Conservation (phyloP, 2,329 filamentous ascomycete species). For the Hymenotorrendiella dingleyae region DNA sequence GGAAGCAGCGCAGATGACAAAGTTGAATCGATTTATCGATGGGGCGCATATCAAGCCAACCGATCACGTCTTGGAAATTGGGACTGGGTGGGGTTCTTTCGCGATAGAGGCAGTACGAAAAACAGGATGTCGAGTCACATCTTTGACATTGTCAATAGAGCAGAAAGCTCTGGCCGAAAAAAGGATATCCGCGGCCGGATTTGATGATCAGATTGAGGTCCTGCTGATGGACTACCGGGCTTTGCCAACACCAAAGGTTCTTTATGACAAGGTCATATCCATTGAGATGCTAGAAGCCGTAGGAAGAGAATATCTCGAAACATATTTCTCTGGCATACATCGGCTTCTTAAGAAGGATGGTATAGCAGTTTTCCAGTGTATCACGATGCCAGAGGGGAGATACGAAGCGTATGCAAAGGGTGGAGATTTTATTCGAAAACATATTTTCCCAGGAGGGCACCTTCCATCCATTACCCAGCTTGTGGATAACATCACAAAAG, state of each 20-base stretch:
- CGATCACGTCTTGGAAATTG: slow-evolving; percentile 70
- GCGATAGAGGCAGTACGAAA: slow-evolving; percentile 61
- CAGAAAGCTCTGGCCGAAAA: slow-evolving; percentile 64
- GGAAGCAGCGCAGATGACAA: slow-evolving; percentile 61
- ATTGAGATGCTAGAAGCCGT: slow-evolving; percentile 77
- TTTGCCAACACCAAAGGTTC: slow-evolving; percentile 45
- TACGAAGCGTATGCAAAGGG: slow-evolving; percentile 60
- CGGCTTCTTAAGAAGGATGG: slow-evolving; percentile 59
- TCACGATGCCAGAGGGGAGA: slow-evolving; percentile 66
- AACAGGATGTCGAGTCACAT: slow-evolving; percentile 65
- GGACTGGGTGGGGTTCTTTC: slow-evolving; percentile 70
- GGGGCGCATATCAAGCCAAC: slow-evolving; percentile 56
- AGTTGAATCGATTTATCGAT: slow-evolving; percentile 59
- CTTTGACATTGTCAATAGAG: slow-evolving; percentile 61
- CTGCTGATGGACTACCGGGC: slow-evolving; percentile 63
- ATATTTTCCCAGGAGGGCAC: slow-evolving; percentile 76
- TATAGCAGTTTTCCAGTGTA: slow-evolving; percentile 68
- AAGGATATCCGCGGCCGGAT: slow-evolving; percentile 55
- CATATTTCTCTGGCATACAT: slow-evolving; percentile 62
- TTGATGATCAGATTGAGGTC: slow-evolving; percentile 56
- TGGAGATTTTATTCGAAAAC: slow-evolving; percentile 70
- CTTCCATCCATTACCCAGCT: slow-evolving; percentile 54
- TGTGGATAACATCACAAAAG: slow-evolving; percentile 52
- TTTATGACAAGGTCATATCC: slow-evolving; percentile 66
- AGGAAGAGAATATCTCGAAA: slow-evolving; percentile 58